A percentile compares a stretch with the other conserved stretches of the same genome.
Evolutionary conservation across 768 basidiomycete genomes (phyloP).

Genomic region (Mrakia frigida): DNA sequence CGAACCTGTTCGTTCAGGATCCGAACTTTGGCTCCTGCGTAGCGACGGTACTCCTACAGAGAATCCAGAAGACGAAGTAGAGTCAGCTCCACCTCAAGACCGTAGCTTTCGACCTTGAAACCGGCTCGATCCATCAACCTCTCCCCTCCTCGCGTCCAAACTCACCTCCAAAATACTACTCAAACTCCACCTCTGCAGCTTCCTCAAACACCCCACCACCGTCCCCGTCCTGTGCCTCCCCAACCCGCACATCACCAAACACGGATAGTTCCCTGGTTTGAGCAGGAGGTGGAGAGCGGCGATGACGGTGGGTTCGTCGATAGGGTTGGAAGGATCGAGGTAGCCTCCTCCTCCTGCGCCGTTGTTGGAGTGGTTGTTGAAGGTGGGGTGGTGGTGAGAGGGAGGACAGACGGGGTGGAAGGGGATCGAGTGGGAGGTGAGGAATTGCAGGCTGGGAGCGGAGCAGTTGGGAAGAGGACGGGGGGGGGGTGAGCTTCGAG

Average conservation of each 20-base stretch:
- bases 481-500: slow-evolving; percentile 26
- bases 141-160: not conserved
- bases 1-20: slow-evolving; percentile 45
- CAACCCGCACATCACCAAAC: slow-evolving; percentile 44
- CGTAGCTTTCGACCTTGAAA: not conserved
- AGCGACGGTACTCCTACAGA: slow-evolving; percentile 45
- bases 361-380: not conserved
- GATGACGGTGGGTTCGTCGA: slow-evolving; percentile 46
- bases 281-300: slow-evolving; percentile 44
- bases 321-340: slow-evolving; percentile 35
- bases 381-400: slow-evolving; percentile 37
- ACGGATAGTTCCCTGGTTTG: slow-evolving; percentile 42
- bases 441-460: slow-evolving; percentile 39
- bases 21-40: slow-evolving; percentile 45
- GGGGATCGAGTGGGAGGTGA: slow-evolving; percentile 41
- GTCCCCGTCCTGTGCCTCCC: slow-evolving; percentile 45
- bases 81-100: not conserved
- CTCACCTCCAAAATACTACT: slow-evolving; percentile 36
- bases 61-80: slow-evolving; percentile 3
- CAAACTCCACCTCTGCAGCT: slow-evolving; percentile 45
- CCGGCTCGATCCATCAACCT: not conserved
- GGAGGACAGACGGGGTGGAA: slow-evolving; percentile 39
- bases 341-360: not conserved
- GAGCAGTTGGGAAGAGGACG: slow-evolving; percentile 41
- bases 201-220: slow-evolving; percentile 43